Evolutionary conservation across 352 stramenopile genomes (phyloP), one percentile per base, ranked within the genome.

Genomic region (Globisporangium alternatum): DNA sequence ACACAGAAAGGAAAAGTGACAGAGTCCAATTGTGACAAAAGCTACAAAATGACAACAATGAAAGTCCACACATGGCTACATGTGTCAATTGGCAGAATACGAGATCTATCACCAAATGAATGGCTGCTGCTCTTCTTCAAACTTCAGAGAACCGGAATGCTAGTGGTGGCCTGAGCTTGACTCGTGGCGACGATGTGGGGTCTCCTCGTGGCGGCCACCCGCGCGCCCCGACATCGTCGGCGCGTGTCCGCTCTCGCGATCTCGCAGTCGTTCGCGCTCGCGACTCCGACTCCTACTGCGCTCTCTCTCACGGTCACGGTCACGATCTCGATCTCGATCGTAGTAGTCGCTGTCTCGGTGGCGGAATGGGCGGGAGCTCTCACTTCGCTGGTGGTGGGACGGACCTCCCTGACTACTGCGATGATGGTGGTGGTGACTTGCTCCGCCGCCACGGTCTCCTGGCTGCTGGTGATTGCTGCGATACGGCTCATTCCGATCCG

Each of bases 291-390:
- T 63, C 39, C 65, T 55, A 49, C 71, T 67, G 25, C 69, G 66
- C 17, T 71, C 60, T 44, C 60, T 44, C 19, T 68, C 60, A 5
- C 53, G 54, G 10, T 73, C 55, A 5, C 55, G 62, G 9, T 68
- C 61, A n/a, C 69, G 65, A 58, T 74, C 55, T 13, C 58, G 49
- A 64, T 72, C 65, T 33, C 62, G 58, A 39, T 71, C 66, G n/a
- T 74, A 71, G 43, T 74, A 70, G 30, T 71, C 66, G 43, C 59
- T 74, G 35, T 65, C 49, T 28, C 66, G 49, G 25, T 66, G 62
- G 15, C 62, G 66, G 60, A 60, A 69, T 25, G 47, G 54, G 0
- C 55, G 56, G 1, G 53, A 12, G 8, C 37, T 51, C 21, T 56
- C 53, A 17, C 35, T 9, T 41, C 52, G 56, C 21, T 54, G 53